phyloP scores from a whole-genome alignment of 768 basidiomycete genomes.

The Dacryopinax spathularia region DNA sequence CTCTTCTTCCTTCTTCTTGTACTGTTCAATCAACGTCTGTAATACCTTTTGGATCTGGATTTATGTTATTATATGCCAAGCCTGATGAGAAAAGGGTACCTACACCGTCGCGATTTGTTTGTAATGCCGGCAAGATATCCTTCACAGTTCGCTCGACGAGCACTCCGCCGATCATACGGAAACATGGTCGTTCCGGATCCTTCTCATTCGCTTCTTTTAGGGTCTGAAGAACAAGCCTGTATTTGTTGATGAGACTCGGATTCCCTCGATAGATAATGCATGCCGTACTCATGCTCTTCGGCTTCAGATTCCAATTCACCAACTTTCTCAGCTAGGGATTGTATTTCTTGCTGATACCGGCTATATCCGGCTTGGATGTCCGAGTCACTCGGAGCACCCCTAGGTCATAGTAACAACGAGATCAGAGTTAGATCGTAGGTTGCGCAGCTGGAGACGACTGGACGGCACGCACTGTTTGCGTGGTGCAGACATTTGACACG shows the following conservation, averaged over 20 bases:
- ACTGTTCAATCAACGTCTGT: slow-evolving; percentile 62
- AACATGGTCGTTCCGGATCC: slow-evolving; percentile 87
- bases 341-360: slow-evolving; percentile 74
- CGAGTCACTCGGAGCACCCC: slow-evolving; percentile 29
- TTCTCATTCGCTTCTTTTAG: slow-evolving; percentile 66
- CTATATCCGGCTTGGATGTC: slow-evolving; percentile 75
- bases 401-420: slow-evolving; percentile 19
- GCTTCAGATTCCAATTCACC: slow-evolving; percentile 91
- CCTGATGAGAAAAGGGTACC: slow-evolving; percentile 20
- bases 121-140: slow-evolving; percentile 80
- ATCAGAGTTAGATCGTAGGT: slow-evolving; percentile 46
- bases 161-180: slow-evolving; percentile 88
- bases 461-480: too few relatives aligned
- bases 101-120: slow-evolving; percentile 81
- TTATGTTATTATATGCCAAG: background rate
- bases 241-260: background rate
- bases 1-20: slow-evolving; percentile 76
- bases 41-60: slow-evolving; percentile 71
- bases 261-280: background rate
- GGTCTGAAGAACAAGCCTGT: slow-evolving; percentile 76
- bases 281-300: slow-evolving; percentile 78
- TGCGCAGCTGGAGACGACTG: slow-evolving; percentile 37
- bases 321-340: slow-evolving; percentile 84
- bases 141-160: slow-evolving; percentile 91
- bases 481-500: too few relatives aligned